A percentile compares a stretch with the other conserved stretches of the same genome.
Evolutionary conservation across 2,329 filamentous ascomycete genomes (phyloP).

Genomic region (Amphichorda felina): DNA sequence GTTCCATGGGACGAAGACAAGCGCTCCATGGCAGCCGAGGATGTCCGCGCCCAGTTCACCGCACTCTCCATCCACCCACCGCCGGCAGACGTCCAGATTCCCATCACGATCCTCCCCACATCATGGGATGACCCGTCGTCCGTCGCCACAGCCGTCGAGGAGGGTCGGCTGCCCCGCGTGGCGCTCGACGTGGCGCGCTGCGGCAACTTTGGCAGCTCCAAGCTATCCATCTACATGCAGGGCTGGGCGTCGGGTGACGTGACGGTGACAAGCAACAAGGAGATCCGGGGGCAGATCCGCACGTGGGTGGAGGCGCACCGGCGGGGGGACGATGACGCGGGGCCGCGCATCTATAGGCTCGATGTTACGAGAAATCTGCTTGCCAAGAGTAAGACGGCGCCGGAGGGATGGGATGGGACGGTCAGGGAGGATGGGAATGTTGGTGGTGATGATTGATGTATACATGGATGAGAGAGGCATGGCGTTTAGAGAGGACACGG

Average conservation of each 20-base stretch:
- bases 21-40: background rate
- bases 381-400: constrained; percentile 17
- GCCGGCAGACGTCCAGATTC: constrained; percentile 19
- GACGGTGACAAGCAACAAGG: constrained; percentile 28
- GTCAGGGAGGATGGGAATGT: too few species aligned
- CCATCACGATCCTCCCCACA: constrained; percentile 15
- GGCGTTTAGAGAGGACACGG: too few species aligned
- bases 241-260: constrained; percentile 21
- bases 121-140: constrained; percentile 14
- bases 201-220: constrained; percentile 21
- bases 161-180: constrained; percentile 16
- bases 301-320: constrained; percentile 21
- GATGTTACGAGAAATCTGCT: constrained; percentile 23
- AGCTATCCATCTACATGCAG: constrained; percentile 25
- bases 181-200: constrained; percentile 19
- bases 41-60: constrained; percentile 11
- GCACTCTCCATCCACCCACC: constrained; percentile 18
- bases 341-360: constrained; percentile 19
- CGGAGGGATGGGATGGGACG: constrained; percentile 2
- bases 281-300: constrained; percentile 21
- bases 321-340: constrained; percentile 13
- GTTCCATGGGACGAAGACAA: constrained; percentile 13
- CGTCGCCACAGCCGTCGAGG: constrained; percentile 12
- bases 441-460: too few species aligned
- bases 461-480: too few species aligned